A percentile compares a stretch with the other conserved stretches of the same genome.
Evolutionary conservation across 2,329 filamentous ascomycete species (phyloP).

Genomic region (Hymenoscyphus linearis): DNA sequence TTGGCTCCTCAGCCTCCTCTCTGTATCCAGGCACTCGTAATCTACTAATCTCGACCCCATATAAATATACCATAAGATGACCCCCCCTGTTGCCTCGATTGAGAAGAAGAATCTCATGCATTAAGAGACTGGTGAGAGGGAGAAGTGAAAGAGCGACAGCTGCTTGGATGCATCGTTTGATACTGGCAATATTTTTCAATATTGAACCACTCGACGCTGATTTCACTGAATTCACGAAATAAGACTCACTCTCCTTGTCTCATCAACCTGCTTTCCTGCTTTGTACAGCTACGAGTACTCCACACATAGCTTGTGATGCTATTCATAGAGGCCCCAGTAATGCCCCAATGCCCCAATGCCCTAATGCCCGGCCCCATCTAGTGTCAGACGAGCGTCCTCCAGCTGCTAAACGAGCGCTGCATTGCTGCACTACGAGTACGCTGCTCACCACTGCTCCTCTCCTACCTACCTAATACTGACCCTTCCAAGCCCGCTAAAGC

Average conservation of each 20-base stretch:
- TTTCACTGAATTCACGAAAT: too few relatives aligned
- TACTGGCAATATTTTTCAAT: too few relatives aligned
- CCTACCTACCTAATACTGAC: background rate
- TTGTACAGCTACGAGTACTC: background rate
- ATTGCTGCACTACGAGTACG: too few relatives aligned
- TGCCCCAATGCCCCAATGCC: too few relatives aligned
- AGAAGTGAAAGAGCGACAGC: background rate
- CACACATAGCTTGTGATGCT: too few relatives aligned
- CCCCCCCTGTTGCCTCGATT: background rate
- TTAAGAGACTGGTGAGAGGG: background rate
- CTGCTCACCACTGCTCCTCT: background rate
- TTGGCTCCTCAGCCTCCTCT: background rate
- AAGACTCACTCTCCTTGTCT: too few relatives aligned
- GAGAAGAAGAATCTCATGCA: background rate
- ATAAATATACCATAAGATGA: background rate
- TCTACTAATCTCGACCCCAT: background rate
- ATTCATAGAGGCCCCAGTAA: slow-evolving; percentile 4
- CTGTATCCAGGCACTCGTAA: background rate
- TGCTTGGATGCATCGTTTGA: background rate
- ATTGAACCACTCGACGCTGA: too few relatives aligned
- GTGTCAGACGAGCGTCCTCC: background rate
- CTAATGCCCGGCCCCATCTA: too few relatives aligned
- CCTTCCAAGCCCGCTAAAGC: background rate
- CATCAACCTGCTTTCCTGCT: background rate
- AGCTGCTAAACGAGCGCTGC: background rate